phyloP scores from a whole-genome alignment of 2,329 filamentous ascomycete genomes.

The Coniochaeta sp. region DNA sequence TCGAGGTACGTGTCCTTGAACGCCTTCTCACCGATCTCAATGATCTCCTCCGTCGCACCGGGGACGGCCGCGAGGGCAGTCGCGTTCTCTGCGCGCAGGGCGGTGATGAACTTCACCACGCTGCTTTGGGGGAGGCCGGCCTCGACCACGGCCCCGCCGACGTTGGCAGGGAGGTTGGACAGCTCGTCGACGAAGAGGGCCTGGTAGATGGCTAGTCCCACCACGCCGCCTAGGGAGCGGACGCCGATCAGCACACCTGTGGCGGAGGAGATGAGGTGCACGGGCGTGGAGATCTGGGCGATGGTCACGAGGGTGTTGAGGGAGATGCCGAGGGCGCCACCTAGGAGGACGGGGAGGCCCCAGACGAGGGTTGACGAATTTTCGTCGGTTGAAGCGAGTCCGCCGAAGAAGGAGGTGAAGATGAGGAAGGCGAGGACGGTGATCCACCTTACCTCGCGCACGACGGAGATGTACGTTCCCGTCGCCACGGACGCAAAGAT shows the following conservation, averaged over 20 bases:
- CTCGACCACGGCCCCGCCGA: constrained; percentile 22
- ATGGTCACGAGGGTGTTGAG: constrained; percentile 26
- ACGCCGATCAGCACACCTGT: constrained; percentile 26
- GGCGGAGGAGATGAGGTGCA: constrained; percentile 24
- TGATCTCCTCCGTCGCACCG: constrained; percentile 20
- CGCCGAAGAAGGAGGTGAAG: constrained; percentile 24
- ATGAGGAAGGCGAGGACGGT: constrained; percentile 19
- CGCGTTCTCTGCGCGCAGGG: constrained; percentile 18
- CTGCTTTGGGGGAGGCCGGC: constrained; percentile 17
- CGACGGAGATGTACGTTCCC: constrained; percentile 22
- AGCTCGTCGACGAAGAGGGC: constrained; percentile 19
- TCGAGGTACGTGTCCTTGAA: constrained; percentile 19
- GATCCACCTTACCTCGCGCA: constrained; percentile 18
- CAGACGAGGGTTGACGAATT: constrained; percentile 19
- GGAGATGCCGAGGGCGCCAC: constrained; percentile 26
- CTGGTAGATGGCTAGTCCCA: constrained; percentile 36
- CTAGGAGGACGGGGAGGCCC: constrained; percentile 26
- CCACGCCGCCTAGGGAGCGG: constrained; percentile 36
- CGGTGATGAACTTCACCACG: constrained; percentile 19
- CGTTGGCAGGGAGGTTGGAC: constrained; percentile 19
- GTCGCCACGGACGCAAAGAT: constrained; percentile 21
- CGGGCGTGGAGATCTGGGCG: constrained; percentile 29
- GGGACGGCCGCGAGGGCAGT: constrained; percentile 18
- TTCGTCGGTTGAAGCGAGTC: constrained; percentile 25
- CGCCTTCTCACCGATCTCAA: constrained; percentile 17